These are phyloP conservation scores for Monosporascus sp. DNA, from an alignment of 2,329 filamentous ascomycete genomes.

Conservation along the genomic window DNA sequence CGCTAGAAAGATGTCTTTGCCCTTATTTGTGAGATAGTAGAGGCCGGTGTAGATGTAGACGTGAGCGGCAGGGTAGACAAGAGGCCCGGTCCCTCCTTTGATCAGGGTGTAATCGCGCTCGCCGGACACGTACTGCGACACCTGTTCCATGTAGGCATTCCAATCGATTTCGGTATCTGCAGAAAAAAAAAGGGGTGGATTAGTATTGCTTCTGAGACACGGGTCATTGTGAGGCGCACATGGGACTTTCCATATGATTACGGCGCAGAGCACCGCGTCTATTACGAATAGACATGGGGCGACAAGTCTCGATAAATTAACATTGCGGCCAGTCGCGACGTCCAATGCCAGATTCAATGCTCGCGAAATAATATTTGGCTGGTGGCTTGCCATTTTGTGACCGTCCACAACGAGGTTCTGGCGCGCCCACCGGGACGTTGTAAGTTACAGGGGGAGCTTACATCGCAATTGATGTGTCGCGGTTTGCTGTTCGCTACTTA, in stretches of 20 bases:
- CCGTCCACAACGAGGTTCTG: too few species aligned
- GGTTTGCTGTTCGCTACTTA: too few species aligned
- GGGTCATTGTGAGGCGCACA: conserved; percentile 51
- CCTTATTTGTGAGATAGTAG: conserved; percentile 71
- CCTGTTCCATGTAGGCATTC: conserved; percentile 94
- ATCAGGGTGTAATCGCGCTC: conserved; percentile 87
- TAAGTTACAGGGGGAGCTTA: too few species aligned
- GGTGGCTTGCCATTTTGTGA: conserved; percentile 17
- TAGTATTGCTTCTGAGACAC: not conserved
- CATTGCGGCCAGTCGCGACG: conserved; percentile 43
- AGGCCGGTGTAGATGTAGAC: conserved; percentile 84
- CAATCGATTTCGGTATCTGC: conserved; percentile 96
- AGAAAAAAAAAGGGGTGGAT: not conserved
- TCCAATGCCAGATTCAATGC: conserved; percentile 32
- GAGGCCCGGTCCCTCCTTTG: conserved; percentile 80
- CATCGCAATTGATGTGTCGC: too few species aligned
- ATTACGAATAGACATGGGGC: conserved; percentile 60
- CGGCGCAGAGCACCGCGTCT: conserved; percentile 66
- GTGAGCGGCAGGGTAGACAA: conserved; percentile 92
- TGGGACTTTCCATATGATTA: conserved; percentile 76
- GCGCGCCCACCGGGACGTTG: too few species aligned
- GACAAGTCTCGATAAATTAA: conserved; percentile 40
- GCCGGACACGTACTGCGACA: conserved; percentile 71
- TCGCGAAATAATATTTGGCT: conserved; percentile 17
- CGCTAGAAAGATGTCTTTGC: conserved; percentile 70